phyloP scores from a whole-genome alignment of 768 basidiomycete species.

The Pleurotus sapidus region DNA sequence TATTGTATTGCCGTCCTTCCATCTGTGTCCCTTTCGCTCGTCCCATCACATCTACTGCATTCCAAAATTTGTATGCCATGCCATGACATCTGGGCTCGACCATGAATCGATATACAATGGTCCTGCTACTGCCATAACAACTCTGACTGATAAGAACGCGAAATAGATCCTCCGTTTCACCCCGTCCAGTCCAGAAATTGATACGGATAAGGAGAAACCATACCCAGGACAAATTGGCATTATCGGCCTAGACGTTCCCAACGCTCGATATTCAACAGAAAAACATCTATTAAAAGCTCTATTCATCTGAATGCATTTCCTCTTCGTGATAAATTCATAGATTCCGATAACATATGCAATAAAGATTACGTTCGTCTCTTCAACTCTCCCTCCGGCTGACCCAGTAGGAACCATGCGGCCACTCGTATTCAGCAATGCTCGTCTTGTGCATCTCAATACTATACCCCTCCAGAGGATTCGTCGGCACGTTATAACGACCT shows the following conservation, averaged over 20 bases:
- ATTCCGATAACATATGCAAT: no score
- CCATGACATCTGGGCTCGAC: background rate
- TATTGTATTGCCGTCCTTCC: background rate
- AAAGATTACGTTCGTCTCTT: background rate
- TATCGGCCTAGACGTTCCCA: no score
- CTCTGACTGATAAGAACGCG: background rate
- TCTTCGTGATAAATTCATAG: no score
- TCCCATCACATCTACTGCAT: background rate
- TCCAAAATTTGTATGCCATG: background rate
- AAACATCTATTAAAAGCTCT: no score
- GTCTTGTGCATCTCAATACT: slow-evolving; percentile 86
- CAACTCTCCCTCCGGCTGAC: slow-evolving; percentile 20
- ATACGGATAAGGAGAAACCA: no score
- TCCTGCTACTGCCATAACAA: background rate
- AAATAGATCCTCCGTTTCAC: background rate
- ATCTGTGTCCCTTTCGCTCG: background rate
- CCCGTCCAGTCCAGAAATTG: no score
- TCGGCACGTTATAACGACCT: slow-evolving; percentile 88
- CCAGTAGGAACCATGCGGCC: slow-evolving; percentile 88
- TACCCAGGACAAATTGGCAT: no score
- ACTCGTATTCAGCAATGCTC: slow-evolving; percentile 82
- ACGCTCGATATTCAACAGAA: no score
- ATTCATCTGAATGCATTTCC: no score
- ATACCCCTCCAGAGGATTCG: slow-evolving; percentile 74
- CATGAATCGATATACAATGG: background rate